Evolutionary conservation across 306 rosid genomes (phyloP), one percentile per base, ranked within the genome.

Genomic region (Citrullus colocynthis): DNA sequence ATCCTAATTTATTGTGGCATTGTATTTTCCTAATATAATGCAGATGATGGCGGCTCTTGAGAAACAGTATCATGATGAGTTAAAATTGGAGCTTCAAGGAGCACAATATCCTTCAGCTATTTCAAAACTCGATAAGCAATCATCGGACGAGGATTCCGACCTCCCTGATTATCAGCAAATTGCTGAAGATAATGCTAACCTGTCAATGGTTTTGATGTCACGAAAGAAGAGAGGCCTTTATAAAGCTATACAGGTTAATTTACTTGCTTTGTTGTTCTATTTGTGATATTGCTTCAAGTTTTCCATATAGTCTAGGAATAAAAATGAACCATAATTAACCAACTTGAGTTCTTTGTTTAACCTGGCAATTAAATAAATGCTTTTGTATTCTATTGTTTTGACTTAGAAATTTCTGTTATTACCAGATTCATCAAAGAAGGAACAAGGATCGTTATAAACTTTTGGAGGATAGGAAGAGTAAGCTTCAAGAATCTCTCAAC

Each of bases 51-150:
- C 84, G 89, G 76, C 84, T 71, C 85, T 81, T 62, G 90, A 90
- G 84, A 78, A 81, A 86, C 96, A 87, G 85, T 89, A 88, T 83
- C 93, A 80, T 44, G 90, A 91, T 51, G 98, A 90, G 80, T 84
- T 94, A 84, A 88, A 87, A 80, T 86, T 59, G 85, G 97, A 94
- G 87, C 86, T 94, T 67, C 42, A 89, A 18, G 93, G 96, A 58
- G 81, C 55, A 17, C 74, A 81, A 2, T 37, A 76, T 79, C 41
- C 88, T 44, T 44, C 13, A 44, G 49, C 49, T 44, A 44, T 9
- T 44, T 44, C 13, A 44, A 44, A 44, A 44, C 13, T 44, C 2
- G 49, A 44, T 44, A 44, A 44, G 49, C 49, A 10, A 13, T 10
- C 13, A 13, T 44, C 13, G 3, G 13, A 8, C 13, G 49, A 87